A percentile compares a stretch with the other conserved stretches of the same genome.
Evolutionary conservation across 2,329 filamentous ascomycete species (phyloP).

Genomic region (Trematosphaeria pertusa): DNA sequence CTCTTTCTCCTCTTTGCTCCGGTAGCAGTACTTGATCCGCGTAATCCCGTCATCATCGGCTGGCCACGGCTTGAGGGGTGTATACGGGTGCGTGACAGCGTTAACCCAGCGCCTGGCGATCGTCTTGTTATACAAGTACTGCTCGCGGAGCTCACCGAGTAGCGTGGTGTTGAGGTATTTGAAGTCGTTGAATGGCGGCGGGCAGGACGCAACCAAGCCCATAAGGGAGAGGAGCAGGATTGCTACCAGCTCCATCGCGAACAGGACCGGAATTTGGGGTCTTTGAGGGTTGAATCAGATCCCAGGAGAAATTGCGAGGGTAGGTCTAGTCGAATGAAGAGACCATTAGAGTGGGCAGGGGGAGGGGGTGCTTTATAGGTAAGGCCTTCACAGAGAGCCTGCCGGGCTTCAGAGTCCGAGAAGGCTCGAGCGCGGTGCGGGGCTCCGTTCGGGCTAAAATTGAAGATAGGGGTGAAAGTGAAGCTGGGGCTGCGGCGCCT

Average conservation of each 20-base stretch:
- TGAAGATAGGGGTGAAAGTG: too few species aligned
- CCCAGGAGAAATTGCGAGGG: too few species aligned
- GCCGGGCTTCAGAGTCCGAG: too few species aligned
- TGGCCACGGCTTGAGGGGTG: conserved; percentile 9
- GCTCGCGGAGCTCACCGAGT: conserved; percentile 1
- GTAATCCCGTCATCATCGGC: conserved; percentile 1
- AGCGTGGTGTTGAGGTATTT: conserved; percentile 9
- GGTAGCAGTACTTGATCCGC: conserved; percentile 8
- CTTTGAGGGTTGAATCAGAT: too few species aligned
- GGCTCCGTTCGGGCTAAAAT: too few species aligned
- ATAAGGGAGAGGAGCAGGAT: neutral
- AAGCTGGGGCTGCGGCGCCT: too few species aligned
- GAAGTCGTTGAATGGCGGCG: conserved; percentile 14
- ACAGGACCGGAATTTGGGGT: too few species aligned
- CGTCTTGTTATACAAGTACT: neutral
- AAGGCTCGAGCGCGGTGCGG: too few species aligned
- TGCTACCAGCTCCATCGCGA: neutral
- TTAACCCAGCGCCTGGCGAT: conserved; percentile 4
- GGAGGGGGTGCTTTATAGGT: too few species aligned
- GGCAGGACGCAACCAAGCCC: neutral
- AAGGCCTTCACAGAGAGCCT: too few species aligned
- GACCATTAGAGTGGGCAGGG: too few species aligned
- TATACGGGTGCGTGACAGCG: neutral
- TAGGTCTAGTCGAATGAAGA: too few species aligned
- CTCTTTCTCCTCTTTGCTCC: neutral